These are phyloP conservation scores for Alopecurus myosuroides DNA, from an alignment of 176 grass and related monocot species.

Conservation along the genomic window DNA sequence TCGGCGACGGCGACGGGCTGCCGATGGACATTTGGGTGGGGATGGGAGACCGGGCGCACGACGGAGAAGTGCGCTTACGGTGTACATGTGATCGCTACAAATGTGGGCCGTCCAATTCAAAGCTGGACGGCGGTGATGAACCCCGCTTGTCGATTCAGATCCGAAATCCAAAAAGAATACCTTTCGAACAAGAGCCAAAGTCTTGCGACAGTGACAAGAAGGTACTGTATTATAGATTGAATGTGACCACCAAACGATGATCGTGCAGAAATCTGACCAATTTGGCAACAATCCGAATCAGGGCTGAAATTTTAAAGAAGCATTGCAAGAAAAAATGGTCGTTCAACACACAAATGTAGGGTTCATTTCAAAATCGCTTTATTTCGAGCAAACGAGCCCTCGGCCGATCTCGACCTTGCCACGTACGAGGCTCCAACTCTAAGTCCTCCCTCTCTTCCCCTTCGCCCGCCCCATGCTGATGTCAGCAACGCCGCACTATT, in stretches of 20 bases:
- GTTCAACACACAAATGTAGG: not conserved
- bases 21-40: conserved; percentile 29
- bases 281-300: not conserved
- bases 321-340: not conserved
- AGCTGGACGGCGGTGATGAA: conserved; percentile 10
- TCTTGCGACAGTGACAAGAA: not conserved
- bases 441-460: too few species aligned
- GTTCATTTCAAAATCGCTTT: too few species aligned
- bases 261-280: not conserved
- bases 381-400: too few species aligned
- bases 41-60: not conserved
- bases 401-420: too few species aligned
- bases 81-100: not conserved
- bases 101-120: conserved; percentile 21
- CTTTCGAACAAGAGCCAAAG: not conserved
- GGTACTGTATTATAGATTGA: too few species aligned
- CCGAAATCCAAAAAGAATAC: not conserved
- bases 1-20: not conserved
- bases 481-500: too few species aligned
- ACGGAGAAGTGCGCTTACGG: not conserved
- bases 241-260: not conserved
- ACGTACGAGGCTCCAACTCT: too few species aligned
- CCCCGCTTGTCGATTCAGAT: not conserved
- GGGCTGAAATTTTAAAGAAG: not conserved
- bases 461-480: too few species aligned